phyloP scores from a whole-genome alignment of 768 basidiomycete genomes.

The Mycena epipterygia region DNA sequence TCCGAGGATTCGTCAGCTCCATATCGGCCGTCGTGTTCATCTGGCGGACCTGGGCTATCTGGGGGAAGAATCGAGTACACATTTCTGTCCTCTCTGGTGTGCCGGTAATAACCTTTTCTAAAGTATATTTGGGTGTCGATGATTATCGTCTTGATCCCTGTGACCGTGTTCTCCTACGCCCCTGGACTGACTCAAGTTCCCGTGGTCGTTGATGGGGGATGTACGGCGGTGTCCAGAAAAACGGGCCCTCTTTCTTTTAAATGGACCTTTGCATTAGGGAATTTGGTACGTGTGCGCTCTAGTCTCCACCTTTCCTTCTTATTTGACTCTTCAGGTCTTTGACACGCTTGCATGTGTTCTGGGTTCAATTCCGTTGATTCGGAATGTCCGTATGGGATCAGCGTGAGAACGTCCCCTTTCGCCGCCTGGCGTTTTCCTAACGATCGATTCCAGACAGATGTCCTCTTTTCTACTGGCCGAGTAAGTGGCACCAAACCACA shows the following conservation, averaged over 20 bases:
- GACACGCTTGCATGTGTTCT: background rate
- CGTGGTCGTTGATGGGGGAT: background rate
- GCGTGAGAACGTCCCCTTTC: background rate
- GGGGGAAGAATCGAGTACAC: background rate
- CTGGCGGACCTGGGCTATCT: constrained; percentile 4
- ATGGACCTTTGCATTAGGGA: background rate
- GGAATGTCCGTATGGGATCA: background rate
- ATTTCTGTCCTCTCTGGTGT: background rate
- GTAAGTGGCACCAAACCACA: background rate
- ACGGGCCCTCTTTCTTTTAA: background rate
- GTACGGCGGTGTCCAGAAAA: background rate
- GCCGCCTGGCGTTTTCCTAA: background rate
- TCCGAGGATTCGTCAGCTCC: background rate
- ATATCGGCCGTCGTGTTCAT: constrained; percentile 4
- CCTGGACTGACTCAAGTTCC: background rate
- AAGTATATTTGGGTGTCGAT: background rate
- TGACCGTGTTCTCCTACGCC: background rate
- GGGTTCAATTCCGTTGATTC: background rate
- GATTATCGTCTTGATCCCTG: background rate
- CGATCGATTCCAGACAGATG: background rate
- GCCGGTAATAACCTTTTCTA: background rate
- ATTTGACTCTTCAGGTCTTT: background rate
- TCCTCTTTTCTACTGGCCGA: background rate
- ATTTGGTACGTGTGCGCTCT: background rate
- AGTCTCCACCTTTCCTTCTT: background rate